Base-by-base conservation (phyloP, 208 protist genomes). In the Herpetomonas muscarum region DNA sequence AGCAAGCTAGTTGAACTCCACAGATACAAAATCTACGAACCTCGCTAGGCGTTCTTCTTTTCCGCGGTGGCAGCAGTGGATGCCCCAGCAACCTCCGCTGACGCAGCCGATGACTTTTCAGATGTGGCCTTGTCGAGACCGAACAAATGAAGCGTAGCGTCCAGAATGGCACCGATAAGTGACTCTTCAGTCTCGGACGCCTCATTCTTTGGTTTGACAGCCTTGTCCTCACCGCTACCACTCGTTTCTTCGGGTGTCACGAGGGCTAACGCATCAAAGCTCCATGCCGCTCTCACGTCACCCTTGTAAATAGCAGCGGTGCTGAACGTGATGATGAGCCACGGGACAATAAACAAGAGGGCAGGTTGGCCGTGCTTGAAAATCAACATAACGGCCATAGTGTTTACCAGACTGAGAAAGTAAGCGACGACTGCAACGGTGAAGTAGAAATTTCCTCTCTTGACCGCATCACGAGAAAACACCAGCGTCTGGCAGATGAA, bases 371-470 rank as follows among this genome's bases (percentile, higher is more conserved):
- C 97, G 61, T 92, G 81, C 49, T 92, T 57, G 61, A 94, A 98
- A 22, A 94, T 61, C n/a, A 98, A 29, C 97, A 99, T 98, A 26
- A 98, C 92, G 28, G 49, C 76, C 74, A 99, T 93, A 12, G 96
- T 98, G 54, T 91, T 90, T 4, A 92, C 52, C 25, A 99, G 66
- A 55, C 95, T 97, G 15, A 92, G 22, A 13, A 79, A 55, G 63
- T 98, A 99, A 2, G 90, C 81, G 15, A 96, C 44, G 7, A 98
- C 62, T 19, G 79, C 70, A 3, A 77, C 59, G 29, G 54, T 46
- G 63, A 98, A 98, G 77, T 98, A 98, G 48, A 88, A 64, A 34
- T 61, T 82, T 1, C 75, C 76, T 31, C 79, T 74, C 31, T 82
- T 81, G 1, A 79, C 79, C 44, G 59, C 68, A 25, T 80, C 70